phyloP scores from a whole-genome alignment of 129 eudicot species.

The Flaveria ramosissima region DNA sequence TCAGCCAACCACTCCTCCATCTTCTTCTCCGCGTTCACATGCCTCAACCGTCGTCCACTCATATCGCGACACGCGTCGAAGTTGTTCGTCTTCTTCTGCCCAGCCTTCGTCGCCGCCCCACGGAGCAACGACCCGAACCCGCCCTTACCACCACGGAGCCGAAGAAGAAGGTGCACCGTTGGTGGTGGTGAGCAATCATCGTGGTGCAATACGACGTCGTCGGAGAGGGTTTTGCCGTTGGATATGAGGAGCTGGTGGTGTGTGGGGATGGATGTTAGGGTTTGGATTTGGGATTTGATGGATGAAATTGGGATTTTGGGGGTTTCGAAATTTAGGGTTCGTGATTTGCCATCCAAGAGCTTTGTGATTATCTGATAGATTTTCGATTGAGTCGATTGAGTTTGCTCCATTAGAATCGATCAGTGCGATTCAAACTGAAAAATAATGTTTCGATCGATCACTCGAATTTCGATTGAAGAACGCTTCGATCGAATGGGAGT shows the following conservation, averaged over 20 bases:
- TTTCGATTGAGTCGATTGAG: constrained; percentile 29
- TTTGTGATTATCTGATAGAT: constrained; percentile 61
- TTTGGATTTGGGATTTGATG: constrained; percentile 51
- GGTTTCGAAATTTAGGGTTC: constrained; percentile 54
- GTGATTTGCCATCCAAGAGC: constrained; percentile 57
- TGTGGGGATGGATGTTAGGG: constrained; percentile 59
- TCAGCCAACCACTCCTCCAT: constrained; percentile 93
- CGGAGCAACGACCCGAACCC: constrained; percentile 92
- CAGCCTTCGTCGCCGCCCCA: constrained; percentile 92
- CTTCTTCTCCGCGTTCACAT: constrained; percentile 94
- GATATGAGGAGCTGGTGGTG: constrained; percentile 55
- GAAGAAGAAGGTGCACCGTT: constrained; percentile 46
- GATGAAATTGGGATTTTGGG: constrained; percentile 45
- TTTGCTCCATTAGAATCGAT: constrained; percentile 32
- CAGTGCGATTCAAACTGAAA: background rate
- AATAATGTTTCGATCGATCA: constrained; percentile 11
- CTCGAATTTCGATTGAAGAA: background rate
- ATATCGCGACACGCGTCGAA: constrained; percentile 97
- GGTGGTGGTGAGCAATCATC: constrained; percentile 28
- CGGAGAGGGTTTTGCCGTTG: constrained; percentile 37
- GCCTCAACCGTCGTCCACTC: constrained; percentile 97
- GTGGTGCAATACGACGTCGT: constrained; percentile 28
- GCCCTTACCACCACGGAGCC: constrained; percentile 94
- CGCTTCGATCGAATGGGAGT: background rate
- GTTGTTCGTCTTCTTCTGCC: constrained; percentile 92